Evolutionary conservation across 73 alveolate species (phyloP).

Genomic region (Blepharisma japonicum): DNA sequence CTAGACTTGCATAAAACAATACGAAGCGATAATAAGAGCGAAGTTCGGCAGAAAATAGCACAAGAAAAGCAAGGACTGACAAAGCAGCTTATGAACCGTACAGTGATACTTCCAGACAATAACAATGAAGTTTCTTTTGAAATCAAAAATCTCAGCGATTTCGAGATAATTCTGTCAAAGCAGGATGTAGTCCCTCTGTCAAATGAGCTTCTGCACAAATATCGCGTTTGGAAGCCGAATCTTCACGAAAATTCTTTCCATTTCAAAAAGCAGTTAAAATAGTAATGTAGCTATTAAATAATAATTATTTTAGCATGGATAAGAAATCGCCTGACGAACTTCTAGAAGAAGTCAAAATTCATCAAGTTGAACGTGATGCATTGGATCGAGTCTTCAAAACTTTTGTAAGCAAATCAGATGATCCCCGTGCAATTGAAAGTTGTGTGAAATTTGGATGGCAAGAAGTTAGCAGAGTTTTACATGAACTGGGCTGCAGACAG

Average conservation of each 20-base stretch:
- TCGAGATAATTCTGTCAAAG: not conserved
- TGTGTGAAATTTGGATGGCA: slow-evolving; percentile 34
- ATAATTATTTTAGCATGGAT: not conserved
- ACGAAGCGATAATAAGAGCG: not conserved
- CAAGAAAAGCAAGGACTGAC: slow-evolving; percentile 5
- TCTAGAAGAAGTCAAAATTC: slow-evolving; percentile 50
- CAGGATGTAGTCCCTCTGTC: not conserved
- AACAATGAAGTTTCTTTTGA: too few relatives aligned
- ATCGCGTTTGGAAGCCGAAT: not conserved
- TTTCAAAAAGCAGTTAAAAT: too few relatives aligned
- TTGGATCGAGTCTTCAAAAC: slow-evolving; percentile 60
- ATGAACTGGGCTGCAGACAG: slow-evolving; percentile 51
- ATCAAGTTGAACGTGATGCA: slow-evolving; percentile 63
- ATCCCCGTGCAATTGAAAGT: not conserved
- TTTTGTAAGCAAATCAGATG: slow-evolving; percentile 37
- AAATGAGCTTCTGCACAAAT: not conserved
- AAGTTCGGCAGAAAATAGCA: not conserved
- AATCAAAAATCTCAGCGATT: not conserved
- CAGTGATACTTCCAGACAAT: too few relatives aligned
- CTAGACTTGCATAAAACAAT: slow-evolving; percentile 10
- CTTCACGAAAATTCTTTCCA: too few relatives aligned
- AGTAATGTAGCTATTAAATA: too few relatives aligned
- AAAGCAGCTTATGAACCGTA: not conserved
- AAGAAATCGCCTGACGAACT: slow-evolving; percentile 71
- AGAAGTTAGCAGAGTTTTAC: slow-evolving; percentile 45